phyloP scores from a whole-genome alignment of 2,329 filamentous ascomycete genomes.

The Diaporthe batatas region DNA sequence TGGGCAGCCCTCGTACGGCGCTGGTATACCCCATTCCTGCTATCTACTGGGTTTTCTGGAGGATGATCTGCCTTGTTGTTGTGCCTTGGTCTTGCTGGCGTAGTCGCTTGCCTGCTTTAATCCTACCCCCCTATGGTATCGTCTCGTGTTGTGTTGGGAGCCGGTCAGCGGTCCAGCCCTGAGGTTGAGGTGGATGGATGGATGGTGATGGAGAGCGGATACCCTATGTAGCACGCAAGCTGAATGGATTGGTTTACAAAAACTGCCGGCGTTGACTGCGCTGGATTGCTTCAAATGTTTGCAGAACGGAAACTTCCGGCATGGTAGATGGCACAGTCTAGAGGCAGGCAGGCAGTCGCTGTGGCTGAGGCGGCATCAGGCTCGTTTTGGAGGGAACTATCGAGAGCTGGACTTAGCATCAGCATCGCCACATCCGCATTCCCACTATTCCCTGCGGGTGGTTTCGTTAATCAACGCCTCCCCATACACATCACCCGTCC shows the following conservation, averaged over 20 bases:
- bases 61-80: slow-evolving; percentile 24
- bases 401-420: no score
- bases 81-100: slow-evolving; percentile 20
- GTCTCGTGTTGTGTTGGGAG: neutral
- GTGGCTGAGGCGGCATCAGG: no score
- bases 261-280: no score
- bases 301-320: no score
- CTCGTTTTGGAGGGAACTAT: no score
- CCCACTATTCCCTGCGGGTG: no score
- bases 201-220: slow-evolving; percentile 18
- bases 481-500: no score
- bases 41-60: slow-evolving; percentile 27
- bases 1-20: slow-evolving; percentile 13
- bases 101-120: slow-evolving; percentile 26
- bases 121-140: neutral
- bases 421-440: no score
- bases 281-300: no score
- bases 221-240: slow-evolving; percentile 13
- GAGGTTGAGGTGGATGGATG: slow-evolving; percentile 5
- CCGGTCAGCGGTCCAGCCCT: slow-evolving; percentile 1
- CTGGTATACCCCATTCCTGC: slow-evolving; percentile 33
- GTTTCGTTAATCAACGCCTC: no score
- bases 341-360: no score
- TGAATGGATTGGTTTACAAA: slow-evolving; percentile 7
- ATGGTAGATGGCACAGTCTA: no score